A percentile compares a stretch with the other conserved stretches of the same genome.
These are phyloP conservation scores for Fusarium sp. DNA, from an alignment of 2,329 filamentous ascomycete genomes.

Conservation along the genomic window DNA sequence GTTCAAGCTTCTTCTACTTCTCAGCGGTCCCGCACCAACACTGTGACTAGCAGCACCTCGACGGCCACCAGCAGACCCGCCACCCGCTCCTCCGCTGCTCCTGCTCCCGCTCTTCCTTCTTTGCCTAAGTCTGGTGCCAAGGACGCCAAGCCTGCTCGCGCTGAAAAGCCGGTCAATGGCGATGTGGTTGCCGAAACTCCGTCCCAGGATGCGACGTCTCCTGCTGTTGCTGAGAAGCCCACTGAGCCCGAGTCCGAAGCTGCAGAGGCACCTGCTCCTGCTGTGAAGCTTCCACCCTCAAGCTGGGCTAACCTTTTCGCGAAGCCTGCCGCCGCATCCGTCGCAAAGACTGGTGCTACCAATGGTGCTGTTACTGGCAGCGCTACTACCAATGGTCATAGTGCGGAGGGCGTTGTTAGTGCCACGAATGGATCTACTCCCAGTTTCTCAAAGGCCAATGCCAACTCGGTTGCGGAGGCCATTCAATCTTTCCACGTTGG, in stretches of 20 bases:
- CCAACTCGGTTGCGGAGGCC: slow-evolving; percentile 78
- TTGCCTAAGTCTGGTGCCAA: slow-evolving; percentile 56
- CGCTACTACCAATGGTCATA: slow-evolving; percentile 41
- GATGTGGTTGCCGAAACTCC: slow-evolving; percentile 28
- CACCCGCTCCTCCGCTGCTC: slow-evolving; percentile 51
- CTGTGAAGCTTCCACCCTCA: slow-evolving; percentile 48
- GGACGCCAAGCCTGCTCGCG: slow-evolving; percentile 42
- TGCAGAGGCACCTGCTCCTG: slow-evolving; percentile 32
- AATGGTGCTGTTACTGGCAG: slow-evolving; percentile 45
- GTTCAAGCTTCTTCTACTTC: slow-evolving; percentile 52
- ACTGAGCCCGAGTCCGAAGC: slow-evolving; percentile 37
- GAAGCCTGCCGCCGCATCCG: slow-evolving; percentile 41
- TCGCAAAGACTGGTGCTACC: slow-evolving; percentile 23
- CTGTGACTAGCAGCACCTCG: slow-evolving; percentile 36
- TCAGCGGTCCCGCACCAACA: slow-evolving; percentile 42
- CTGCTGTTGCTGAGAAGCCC: slow-evolving; percentile 39
- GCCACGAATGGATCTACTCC: slow-evolving; percentile 41
- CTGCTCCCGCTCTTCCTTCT: slow-evolving; percentile 60
- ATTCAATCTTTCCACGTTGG: slow-evolving; percentile 79
- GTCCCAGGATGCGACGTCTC: slow-evolving; percentile 13
- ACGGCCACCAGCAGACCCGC: slow-evolving; percentile 44
- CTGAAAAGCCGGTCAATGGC: slow-evolving; percentile 43
- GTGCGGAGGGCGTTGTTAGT: slow-evolving; percentile 23
- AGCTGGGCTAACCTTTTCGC: slow-evolving; percentile 58
- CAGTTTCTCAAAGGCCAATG: slow-evolving; percentile 59